These are phyloP conservation scores for Phaffomyces antillensis DNA, from an alignment of 805 yeast genomes.

Conservation along the genomic window DNA sequence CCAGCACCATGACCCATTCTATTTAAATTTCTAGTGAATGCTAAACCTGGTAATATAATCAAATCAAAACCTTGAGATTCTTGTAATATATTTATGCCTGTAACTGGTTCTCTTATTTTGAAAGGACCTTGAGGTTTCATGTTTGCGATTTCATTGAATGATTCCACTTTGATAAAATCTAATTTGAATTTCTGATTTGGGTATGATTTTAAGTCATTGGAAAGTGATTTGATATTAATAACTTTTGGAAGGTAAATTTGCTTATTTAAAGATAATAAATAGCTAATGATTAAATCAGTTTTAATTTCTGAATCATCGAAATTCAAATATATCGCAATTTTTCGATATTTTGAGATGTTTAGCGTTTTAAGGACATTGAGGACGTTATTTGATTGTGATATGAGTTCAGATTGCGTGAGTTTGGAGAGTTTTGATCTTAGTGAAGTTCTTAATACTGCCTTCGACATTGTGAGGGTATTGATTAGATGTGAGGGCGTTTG, in stretches of 20 bases:
- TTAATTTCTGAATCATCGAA: conserved; percentile 68
- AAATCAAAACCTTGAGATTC: conserved; percentile 49
- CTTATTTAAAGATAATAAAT: conserved; percentile 45
- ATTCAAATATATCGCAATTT: conserved; percentile 65
- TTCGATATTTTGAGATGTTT: conserved; percentile 35
- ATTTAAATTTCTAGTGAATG: conserved; percentile 41
- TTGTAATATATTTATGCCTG: conserved; percentile 21
- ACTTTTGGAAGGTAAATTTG: conserved; percentile 49
- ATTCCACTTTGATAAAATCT: conserved; percentile 46
- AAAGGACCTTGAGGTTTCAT: conserved; percentile 66
- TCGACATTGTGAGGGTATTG: too few relatives aligned
- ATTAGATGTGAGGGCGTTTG: too few relatives aligned
- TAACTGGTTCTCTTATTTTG: conserved; percentile 58
- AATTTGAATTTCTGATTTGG: conserved; percentile 34
- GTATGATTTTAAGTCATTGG: neutral
- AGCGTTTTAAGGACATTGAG: conserved; percentile 12
- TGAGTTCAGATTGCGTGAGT: conserved; percentile 13
- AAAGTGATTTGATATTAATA: neutral
- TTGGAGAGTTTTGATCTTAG: neutral
- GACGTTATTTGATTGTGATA: conserved; percentile 22
- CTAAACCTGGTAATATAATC: conserved; percentile 80
- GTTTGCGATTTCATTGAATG: conserved; percentile 33
- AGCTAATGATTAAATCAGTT: conserved; percentile 46
- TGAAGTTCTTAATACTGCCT: neutral
- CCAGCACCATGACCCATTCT: conserved; percentile 94